Evolutionary conservation across 129 eudicot species (phyloP).

Genomic region (Rutidosis leptorrhynchoides): DNA sequence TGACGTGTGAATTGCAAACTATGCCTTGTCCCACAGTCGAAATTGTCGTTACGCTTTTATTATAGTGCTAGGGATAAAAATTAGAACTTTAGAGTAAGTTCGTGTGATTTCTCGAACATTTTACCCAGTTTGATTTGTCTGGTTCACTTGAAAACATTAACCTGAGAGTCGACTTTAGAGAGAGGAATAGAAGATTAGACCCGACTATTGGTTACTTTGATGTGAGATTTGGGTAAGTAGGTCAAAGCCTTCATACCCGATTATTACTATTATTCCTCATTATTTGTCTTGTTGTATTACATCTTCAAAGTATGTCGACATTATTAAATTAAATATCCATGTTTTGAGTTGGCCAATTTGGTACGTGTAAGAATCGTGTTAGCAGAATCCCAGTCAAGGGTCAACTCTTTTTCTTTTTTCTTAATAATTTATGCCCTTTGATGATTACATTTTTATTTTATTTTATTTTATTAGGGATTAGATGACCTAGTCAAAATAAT

Average conservation of each 20-base stretch:
- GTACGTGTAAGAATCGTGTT: slow-evolving; percentile 31
- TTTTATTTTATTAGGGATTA: too few species aligned
- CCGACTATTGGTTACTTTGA: too few species aligned
- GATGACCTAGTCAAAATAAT: slow-evolving; percentile 18
- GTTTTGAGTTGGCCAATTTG: slow-evolving; percentile 20
- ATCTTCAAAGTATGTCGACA: slow-evolving; percentile 17
- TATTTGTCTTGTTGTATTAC: slow-evolving; percentile 6
- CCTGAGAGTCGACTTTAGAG: too few species aligned
- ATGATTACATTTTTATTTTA: slow-evolving; percentile 12
- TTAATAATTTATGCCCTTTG: slow-evolving; percentile 18
- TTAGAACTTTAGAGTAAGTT: not conserved
- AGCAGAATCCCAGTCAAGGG: slow-evolving; percentile 42
- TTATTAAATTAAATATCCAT: slow-evolving; percentile 18
- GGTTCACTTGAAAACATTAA: too few species aligned
- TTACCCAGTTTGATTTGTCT: not conserved
- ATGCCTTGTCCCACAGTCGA: not conserved
- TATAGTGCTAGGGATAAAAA: not conserved
- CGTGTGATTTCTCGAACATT: not conserved
- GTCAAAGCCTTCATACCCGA: slow-evolving; percentile 19
- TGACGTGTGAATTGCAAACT: slow-evolving; percentile 8
- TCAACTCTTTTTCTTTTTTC: slow-evolving; percentile 31
- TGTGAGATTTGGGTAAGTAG: slow-evolving; percentile 4
- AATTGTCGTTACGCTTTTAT: not conserved
- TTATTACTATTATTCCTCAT: slow-evolving; percentile 8
- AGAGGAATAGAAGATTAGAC: too few species aligned